Evolutionary conservation across 192 early-diverging fungal genomes (phyloP), one percentile per base, ranked within the genome.

Genomic region (Podila clonocystis): DNA sequence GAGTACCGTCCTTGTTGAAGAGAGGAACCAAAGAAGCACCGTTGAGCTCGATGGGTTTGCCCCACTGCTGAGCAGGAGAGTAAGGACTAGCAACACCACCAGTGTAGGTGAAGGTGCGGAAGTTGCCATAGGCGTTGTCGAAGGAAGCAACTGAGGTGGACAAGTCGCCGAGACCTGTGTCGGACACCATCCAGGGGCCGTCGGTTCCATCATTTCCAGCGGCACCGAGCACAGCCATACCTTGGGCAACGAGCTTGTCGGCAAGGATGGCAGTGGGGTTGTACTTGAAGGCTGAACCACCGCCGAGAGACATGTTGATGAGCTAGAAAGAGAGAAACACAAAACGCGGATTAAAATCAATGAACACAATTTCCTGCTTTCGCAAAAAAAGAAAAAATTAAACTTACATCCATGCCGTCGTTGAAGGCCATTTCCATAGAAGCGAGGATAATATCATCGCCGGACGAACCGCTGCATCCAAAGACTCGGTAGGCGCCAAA

Each of bases 151-250:
- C 63, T 15, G 84, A 84, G 13, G 91, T 77, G n/a, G 87, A 85
- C 50, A 86, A 69, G 28, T 66, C 69, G 19, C 89, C 91, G n/a
- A 89, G 80, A 52, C 88, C 88, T 1, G 91, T 89, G 26, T 89
- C 85, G n/a, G 82, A 75, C 20, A 87, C 84, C 33, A 85, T 88
- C 69, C 86, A 89, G 30, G 87, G 73, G 48, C 90, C 92, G 26
- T 88, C 83, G 22, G 72, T 48, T 58, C 95, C 95, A 31, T 90
- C 87, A 84, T 97, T 97, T 29, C 96, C 96, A 30, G 85, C 85
- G 22, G 94, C 87, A n/a, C 89, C 86, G 60, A 88, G 84, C n/a
- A 95, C 85, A 22, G 92, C 72, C 45, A 89, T 82, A 28, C 91
- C 91, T 15, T 78, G 45, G 4, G 75, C 58, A 24, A 83, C 74